These are phyloP conservation scores for Eremothecium gossypii DNA, from an alignment of 1,139 yeast species.

Conservation along the genomic window DNA sequence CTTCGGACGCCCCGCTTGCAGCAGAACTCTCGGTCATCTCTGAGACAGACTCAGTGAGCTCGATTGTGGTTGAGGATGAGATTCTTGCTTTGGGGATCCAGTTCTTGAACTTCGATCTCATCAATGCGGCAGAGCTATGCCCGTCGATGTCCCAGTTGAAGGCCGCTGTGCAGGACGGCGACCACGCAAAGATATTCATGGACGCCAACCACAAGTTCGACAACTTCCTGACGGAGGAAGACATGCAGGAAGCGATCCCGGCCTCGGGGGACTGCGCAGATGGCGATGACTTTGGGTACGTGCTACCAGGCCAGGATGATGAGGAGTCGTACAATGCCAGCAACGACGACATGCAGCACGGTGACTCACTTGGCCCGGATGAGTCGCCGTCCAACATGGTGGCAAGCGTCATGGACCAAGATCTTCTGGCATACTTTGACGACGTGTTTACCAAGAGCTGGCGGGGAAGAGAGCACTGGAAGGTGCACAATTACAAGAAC, in stretches of 20 bases:
- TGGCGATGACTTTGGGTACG: conserved; percentile 20
- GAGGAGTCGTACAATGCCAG: conserved; percentile 3
- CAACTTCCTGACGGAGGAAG: conserved; percentile 27
- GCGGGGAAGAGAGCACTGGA: conserved; percentile 96
- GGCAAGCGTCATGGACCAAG: conserved; percentile 46
- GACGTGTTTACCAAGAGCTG: conserved; percentile 59
- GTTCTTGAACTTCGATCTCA: conserved; percentile 28
- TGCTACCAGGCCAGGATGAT: conserved; percentile 21
- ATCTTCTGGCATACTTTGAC: conserved; percentile 74
- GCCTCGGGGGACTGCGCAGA: conserved; percentile 22
- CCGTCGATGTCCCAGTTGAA: conserved; percentile 55
- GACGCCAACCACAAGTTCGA: conserved; percentile 34
- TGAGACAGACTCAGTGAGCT: neutral
- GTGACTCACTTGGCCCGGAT: conserved; percentile 8
- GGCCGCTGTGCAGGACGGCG: conserved; percentile 49
- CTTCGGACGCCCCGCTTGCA: neutral
- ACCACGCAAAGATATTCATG: conserved; percentile 45
- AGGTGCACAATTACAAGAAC: conserved; percentile 52
- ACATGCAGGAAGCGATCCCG: conserved; percentile 32
- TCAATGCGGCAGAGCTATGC: conserved; percentile 43
- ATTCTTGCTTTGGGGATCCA: conserved; percentile 27
- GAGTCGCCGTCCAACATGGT: conserved; percentile 9
- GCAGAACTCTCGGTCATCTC: conserved; percentile 1
- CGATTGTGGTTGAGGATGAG: conserved; percentile 20
- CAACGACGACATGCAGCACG: conserved; percentile 7